Evolutionary conservation across 441 rosid genomes (phyloP).

Genomic region (Viola pubescens): DNA sequence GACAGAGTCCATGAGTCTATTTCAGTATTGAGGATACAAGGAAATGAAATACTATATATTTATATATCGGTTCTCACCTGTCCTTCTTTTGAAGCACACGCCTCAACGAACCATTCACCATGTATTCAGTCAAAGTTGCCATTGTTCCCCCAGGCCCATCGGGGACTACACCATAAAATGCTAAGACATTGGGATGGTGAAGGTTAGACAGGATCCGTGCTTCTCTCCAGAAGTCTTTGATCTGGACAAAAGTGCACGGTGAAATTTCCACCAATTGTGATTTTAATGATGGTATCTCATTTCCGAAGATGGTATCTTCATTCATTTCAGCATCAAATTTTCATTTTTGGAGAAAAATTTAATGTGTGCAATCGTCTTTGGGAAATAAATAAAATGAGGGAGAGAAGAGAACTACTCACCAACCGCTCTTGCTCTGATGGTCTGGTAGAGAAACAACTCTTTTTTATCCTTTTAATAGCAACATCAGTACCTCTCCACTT

Average conservation of each 20-base stretch:
- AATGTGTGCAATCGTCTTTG: background rate
- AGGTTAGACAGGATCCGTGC: conserved; percentile 84
- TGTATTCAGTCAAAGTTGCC: conserved; percentile 89
- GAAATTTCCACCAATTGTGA: conserved; percentile 7
- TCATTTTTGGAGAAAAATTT: background rate
- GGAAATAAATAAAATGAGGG: background rate
- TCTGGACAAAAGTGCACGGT: conserved; percentile 30
- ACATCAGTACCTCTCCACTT: conserved; percentile 98
- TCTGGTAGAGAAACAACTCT: conserved; percentile 72
- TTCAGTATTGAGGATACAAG: background rate
- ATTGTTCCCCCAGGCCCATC: conserved; percentile 96
- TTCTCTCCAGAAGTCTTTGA: conserved; percentile 94
- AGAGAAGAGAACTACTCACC: conserved; percentile 31
- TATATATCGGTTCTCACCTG: conserved; percentile 34
- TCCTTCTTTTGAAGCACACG: conserved; percentile 81
- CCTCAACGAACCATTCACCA: conserved; percentile 98
- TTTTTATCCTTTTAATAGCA: conserved; percentile 85
- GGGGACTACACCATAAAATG: conserved; percentile 91
- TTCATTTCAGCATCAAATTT: background rate
- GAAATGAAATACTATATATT: background rate
- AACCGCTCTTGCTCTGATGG: conserved; percentile 75
- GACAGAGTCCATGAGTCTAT: conserved; percentile 15
- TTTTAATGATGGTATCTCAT: background rate
- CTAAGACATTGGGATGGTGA: conserved; percentile 93
- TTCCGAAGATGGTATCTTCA: background rate